A percentile compares a stretch with the other conserved stretches of the same genome.
Conservation (phyloP, 345 rosid species). For the Corchorus capsularis region DNA sequence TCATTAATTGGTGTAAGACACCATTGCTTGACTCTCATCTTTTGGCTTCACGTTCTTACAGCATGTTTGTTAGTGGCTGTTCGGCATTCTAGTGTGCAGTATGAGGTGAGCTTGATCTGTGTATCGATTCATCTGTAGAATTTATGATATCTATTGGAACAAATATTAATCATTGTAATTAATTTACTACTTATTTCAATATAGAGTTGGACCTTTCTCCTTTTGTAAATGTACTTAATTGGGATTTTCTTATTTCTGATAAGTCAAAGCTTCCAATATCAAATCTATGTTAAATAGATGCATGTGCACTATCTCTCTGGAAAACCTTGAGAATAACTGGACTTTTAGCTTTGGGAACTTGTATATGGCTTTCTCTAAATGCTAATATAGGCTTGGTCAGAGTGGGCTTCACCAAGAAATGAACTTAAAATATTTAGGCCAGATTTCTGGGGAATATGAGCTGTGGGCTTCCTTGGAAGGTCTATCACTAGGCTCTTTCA, state of each 20-base stretch:
- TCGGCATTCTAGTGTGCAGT: slow-evolving; percentile 19
- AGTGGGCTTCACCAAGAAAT: too few relatives aligned
- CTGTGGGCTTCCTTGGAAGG: too few relatives aligned
- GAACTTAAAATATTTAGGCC: too few relatives aligned
- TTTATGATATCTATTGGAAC: slow-evolving; percentile 13
- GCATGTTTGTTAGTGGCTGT: slow-evolving; percentile 5
- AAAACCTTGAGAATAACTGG: too few relatives aligned
- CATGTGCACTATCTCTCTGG: too few relatives aligned
- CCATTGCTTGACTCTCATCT: slow-evolving; percentile 22
- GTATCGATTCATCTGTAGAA: slow-evolving; percentile 19
- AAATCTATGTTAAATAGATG: neutral
- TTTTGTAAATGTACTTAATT: neutral
- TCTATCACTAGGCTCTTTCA: too few relatives aligned
- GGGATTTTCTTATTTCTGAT: neutral
- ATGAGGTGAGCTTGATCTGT: slow-evolving; percentile 24
- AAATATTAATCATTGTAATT: slow-evolving; percentile 24
- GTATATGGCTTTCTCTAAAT: too few relatives aligned
- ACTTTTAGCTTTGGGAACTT: too few relatives aligned
- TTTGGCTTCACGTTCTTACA: slow-evolving; percentile 14
- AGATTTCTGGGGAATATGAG: too few relatives aligned
- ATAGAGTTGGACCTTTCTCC: slow-evolving; percentile 4
- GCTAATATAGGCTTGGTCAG: too few relatives aligned
- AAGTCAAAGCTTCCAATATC: neutral
- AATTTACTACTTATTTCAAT: slow-evolving; percentile 3
- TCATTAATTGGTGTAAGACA: slow-evolving; percentile 29